phyloP scores from a whole-genome alignment of 371 early-diverging fungal species.

The Mucor racemosus region DNA sequence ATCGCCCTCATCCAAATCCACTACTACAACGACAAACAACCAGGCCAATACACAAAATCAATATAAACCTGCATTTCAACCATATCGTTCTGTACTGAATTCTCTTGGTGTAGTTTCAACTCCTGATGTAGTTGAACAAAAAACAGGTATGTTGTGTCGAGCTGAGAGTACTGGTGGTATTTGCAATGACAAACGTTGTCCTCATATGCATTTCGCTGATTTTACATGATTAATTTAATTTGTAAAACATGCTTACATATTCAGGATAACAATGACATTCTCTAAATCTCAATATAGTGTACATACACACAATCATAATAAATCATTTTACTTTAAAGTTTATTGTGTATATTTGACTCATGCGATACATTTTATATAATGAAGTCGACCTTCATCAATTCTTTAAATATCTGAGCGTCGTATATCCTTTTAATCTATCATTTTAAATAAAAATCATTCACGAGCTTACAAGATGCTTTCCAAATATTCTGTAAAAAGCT shows the following conservation, averaged over 20 bases:
- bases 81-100: not conserved
- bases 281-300: too few species aligned
- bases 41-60: not conserved
- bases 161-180: slow-evolving; percentile 18
- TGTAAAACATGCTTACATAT: too few species aligned
- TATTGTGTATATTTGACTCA: too few species aligned
- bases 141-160: not conserved
- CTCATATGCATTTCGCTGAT: slow-evolving; percentile 6
- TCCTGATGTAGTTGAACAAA: not conserved
- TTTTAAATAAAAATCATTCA: too few species aligned
- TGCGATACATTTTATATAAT: too few species aligned
- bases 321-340: too few species aligned
- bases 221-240: not conserved
- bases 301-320: too few species aligned
- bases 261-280: not conserved
- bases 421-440: too few species aligned
- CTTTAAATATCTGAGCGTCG: too few species aligned
- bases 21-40: not conserved
- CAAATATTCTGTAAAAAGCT: too few species aligned
- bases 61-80: not conserved
- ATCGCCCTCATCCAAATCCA: not conserved
- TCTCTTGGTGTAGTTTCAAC: not conserved
- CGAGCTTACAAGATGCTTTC: too few species aligned
- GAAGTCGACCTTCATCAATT: too few species aligned
- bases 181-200: slow-evolving; percentile 36